Base-by-base conservation (phyloP, 768 basidiomycete species). In the Naganishia friedmannii region DNA sequence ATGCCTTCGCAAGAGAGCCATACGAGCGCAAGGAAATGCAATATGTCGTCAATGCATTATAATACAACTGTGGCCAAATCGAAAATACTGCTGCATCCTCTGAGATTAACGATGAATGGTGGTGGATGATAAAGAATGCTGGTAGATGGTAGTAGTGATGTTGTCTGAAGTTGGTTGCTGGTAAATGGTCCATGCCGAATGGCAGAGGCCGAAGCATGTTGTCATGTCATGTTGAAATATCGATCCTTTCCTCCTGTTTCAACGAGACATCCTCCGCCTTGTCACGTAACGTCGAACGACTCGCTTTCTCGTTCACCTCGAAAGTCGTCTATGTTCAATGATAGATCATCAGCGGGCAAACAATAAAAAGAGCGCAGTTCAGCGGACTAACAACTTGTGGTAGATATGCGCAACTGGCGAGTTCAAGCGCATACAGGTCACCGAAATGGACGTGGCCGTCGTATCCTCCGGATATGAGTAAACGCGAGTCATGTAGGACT, bases 391-490 rank as follows among this genome's bases (percentile, higher is more conserved):
- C 60, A 12, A 93, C 91, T 79, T 95, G 93, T 0, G 93, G 92
- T 26, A 95, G 82, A 81, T 94, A 96, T 45, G 91, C 92, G 5
- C 88, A 86, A 12, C 89, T 91, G 4, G 91, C 91, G 39, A 95
- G 84, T 76, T 97, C 93, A 54, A 96, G 83, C 46, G 90, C 85
- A 80, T 89, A 86, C 45, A 93, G 88, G 81, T 95, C 93, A 73
- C 93, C 91, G 75, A 87, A 93, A 3, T 90, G 88, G 5, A 70
- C 70, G 19, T 74, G 74, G 0, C 83, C 84, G 21, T 87, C 87
- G 60, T 85, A 86, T 1, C 93, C 94, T 34, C 94, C 93, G 75
- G 93, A 89, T 39, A 94, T 80, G 80, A 93, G 91, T 3, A 96
- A 77, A 3, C 93, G 85, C 70, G 89, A 88, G 80, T 97, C 94